Conservation (phyloP, 805 yeast genomes). For the Cyberlindnera japonica region DNA sequence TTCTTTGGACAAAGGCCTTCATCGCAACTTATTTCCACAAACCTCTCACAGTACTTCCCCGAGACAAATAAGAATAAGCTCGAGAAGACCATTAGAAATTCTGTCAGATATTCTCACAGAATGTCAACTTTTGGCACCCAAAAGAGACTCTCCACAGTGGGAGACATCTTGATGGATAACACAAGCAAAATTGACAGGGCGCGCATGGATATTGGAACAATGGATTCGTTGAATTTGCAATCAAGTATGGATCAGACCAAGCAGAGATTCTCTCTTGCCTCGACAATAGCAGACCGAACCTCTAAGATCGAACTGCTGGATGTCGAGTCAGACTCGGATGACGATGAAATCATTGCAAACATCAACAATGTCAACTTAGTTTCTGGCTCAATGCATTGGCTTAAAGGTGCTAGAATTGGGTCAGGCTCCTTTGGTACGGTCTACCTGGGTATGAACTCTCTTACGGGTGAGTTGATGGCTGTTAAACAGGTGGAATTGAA, state of each 20-base stretch:
- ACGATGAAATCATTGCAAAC: constrained; percentile 2
- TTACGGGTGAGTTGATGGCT: constrained; percentile 95
- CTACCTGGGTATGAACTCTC: constrained; percentile 84
- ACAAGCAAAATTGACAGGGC: constrained; percentile 53
- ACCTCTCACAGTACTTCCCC: constrained; percentile 89
- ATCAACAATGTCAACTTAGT: constrained; percentile 17
- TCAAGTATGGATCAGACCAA: constrained; percentile 31
- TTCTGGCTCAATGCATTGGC: constrained; percentile 77
- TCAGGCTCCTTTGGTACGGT: constrained; percentile 95
- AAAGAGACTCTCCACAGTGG: constrained; percentile 47
- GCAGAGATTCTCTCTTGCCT: constrained; percentile 26
- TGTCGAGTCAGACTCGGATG: constrained; percentile 23
- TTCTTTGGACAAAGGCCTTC: constrained; percentile 91
- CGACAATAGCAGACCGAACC: constrained; percentile 22
- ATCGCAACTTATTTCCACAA: constrained; percentile 83
- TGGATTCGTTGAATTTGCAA: constrained; percentile 29
- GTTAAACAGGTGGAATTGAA: constrained; percentile 88
- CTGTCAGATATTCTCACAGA: constrained; percentile 74
- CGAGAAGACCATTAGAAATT: constrained; percentile 76
- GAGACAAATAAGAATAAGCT: constrained; percentile 67
- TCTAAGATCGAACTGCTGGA: constrained; percentile 28
- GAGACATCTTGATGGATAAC: constrained; percentile 57
- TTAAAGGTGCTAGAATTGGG: constrained; percentile 89
- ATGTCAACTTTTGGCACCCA: constrained; percentile 35
- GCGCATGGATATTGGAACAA: constrained; percentile 28